phyloP scores from a whole-genome alignment of 768 basidiomycete species.

The Kwoniella newhampshirensis region DNA sequence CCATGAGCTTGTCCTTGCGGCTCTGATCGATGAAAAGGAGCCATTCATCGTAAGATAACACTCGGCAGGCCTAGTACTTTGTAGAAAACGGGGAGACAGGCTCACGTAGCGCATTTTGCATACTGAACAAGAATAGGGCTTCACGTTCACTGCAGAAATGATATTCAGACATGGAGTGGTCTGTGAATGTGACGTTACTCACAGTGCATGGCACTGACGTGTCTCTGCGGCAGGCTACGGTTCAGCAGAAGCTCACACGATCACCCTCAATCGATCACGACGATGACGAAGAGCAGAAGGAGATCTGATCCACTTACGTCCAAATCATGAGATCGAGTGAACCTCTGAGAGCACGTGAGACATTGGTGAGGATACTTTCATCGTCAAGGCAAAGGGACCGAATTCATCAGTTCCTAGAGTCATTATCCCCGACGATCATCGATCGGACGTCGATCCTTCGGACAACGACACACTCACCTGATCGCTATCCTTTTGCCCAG shows the following conservation, averaged over 20 bases:
- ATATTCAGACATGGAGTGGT: neutral
- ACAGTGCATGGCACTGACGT: constrained; percentile 16
- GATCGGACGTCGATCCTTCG: neutral
- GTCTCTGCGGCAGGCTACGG: constrained; percentile 1
- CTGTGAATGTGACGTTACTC: neutral
- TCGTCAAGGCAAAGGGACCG: neutral
- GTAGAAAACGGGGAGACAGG: neutral
- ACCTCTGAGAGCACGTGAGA: constrained; percentile 13
- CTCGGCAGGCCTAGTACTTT: neutral
- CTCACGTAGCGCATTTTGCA: constrained; percentile 20
- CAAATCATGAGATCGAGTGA: constrained; percentile 25
- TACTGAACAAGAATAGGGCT: constrained; percentile 18
- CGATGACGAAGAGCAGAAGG: neutral
- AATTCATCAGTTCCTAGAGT: too few relatives aligned
- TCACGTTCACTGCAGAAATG: constrained; percentile 11
- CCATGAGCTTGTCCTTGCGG: constrained; percentile 26
- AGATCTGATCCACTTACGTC: constrained; percentile 14
- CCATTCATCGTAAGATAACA: constrained; percentile 1
- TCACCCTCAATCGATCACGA: neutral
- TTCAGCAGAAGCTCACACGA: too few relatives aligned
- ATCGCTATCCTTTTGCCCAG: neutral
- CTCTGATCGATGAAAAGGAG: constrained; percentile 5
- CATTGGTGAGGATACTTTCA: constrained; percentile 15
- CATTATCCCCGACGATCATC: too few relatives aligned
- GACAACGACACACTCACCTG: neutral